Percentiles rank a stretch among this genome's conserved stretches.
phyloP scores from a whole-genome alignment of 2,329 filamentous ascomycete species.

The Aplosporella prunicola region DNA sequence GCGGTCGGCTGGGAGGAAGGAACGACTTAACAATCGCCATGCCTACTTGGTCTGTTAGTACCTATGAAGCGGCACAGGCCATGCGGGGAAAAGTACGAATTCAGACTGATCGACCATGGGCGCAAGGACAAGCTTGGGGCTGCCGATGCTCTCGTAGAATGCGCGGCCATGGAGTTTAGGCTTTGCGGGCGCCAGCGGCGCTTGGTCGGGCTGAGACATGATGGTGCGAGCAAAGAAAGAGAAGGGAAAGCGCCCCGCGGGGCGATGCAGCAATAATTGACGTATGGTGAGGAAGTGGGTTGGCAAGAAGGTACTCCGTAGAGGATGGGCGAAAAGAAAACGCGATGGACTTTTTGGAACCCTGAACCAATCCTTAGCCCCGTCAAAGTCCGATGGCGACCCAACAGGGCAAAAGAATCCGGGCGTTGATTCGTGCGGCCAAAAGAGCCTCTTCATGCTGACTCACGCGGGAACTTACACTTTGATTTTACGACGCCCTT shows the following conservation, averaged over 20 bases:
- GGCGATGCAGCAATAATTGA: not conserved
- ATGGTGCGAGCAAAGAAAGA: not conserved
- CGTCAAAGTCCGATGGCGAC: too few species aligned
- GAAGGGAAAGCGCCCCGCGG: conserved; percentile 2
- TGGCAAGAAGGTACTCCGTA: too few species aligned
- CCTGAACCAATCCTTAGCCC: too few species aligned
- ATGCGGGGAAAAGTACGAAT: conserved; percentile 54
- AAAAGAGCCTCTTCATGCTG: too few species aligned
- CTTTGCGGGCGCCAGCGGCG: not conserved
- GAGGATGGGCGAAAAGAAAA: too few species aligned
- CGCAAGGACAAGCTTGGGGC: conserved; percentile 80
- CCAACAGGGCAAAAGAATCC: too few species aligned
- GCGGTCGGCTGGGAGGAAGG: conserved; percentile 59
- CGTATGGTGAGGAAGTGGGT: conserved; percentile 5
- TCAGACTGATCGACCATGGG: conserved; percentile 99
- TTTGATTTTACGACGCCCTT: too few species aligned
- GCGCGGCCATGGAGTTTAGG: conserved; percentile 69
- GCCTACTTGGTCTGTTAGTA: conserved; percentile 47
- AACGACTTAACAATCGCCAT: conserved; percentile 93
- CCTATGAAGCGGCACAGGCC: not conserved
- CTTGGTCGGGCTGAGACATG: not conserved
- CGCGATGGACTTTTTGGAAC: too few species aligned
- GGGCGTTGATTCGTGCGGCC: too few species aligned
- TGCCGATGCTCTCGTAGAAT: conserved; percentile 92
- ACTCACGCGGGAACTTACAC: too few species aligned